phyloP scores from a whole-genome alignment of 2,329 filamentous ascomycete genomes.

The Sporothrix luriei region DNA sequence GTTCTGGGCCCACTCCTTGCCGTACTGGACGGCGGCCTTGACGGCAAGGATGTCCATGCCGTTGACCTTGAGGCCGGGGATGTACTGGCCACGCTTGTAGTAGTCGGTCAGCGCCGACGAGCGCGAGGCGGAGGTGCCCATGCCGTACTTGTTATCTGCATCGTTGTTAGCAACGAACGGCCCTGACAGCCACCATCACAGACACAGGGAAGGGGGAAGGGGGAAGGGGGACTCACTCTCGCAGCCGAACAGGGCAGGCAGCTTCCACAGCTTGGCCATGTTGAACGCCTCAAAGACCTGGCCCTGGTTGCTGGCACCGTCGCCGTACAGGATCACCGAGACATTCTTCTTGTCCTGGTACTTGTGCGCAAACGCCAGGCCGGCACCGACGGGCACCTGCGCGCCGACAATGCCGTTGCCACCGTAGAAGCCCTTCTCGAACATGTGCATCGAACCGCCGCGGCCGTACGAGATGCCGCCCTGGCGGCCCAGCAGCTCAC shows the following conservation, averaged over 20 bases:
- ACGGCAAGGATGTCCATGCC: conserved; percentile 99
- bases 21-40: conserved; percentile 93
- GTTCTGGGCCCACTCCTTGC: conserved; percentile 79
- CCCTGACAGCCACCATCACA: no score
- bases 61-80: conserved; percentile 98
- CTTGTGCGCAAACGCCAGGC: conserved; percentile 95
- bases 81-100: conserved; percentile 99
- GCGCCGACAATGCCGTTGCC: conserved; percentile 99
- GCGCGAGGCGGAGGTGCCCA: conserved; percentile 94
- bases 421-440: conserved; percentile 94
- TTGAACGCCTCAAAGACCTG: conserved; percentile 99
- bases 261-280: conserved; percentile 99
- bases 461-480: conserved; percentile 98
- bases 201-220: not conserved
- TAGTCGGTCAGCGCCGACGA: conserved; percentile 97
- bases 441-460: conserved; percentile 99
- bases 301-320: conserved; percentile 97
- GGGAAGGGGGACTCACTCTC: conserved; percentile 71
- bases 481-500: conserved; percentile 90
- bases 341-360: conserved; percentile 87
- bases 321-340: conserved; percentile 89
- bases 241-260: conserved; percentile 93
- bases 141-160: conserved; percentile 99
- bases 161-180: conserved; percentile 37
- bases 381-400: conserved; percentile 95